Conservation (phyloP, 2,329 filamentous ascomycete genomes). For the Phaeophleospora eucalypticola region DNA sequence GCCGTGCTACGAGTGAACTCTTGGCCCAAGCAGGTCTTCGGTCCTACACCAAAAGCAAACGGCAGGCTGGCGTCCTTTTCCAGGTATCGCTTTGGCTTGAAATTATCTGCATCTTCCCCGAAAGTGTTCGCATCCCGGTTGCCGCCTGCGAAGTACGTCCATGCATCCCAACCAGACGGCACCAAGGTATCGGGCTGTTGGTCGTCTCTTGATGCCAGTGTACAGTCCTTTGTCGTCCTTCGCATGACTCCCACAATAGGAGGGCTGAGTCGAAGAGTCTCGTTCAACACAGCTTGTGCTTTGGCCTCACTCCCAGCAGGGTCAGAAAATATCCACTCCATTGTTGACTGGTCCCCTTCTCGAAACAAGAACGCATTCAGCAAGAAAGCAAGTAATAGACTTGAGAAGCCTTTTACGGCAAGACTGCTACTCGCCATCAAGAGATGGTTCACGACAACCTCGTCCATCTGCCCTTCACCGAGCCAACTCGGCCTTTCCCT, state of each 20-base stretch:
- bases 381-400: conserved; percentile 22
- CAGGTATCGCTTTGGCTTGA: conserved; percentile 13
- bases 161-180: conserved; percentile 22
- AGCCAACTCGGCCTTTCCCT: background rate
- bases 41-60: background rate
- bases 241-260: conserved; percentile 25
- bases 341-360: background rate
- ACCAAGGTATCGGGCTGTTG: conserved; percentile 10
- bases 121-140: conserved; percentile 16
- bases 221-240: conserved; percentile 10
- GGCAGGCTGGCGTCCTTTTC: background rate
- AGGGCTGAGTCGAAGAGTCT: conserved; percentile 22
- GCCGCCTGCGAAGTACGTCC: conserved; percentile 24
- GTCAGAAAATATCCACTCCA: background rate
- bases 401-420: conserved; percentile 23
- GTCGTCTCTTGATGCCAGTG: conserved; percentile 1
- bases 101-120: conserved; percentile 13
- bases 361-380: conserved; percentile 19
- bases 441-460: conserved; percentile 15
- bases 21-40: conserved; percentile 1
- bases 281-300: conserved; percentile 12
- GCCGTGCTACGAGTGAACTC: conserved; percentile 2
- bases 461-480: conserved; percentile 8
- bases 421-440: conserved; percentile 26
- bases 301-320: background rate